Conservation (phyloP, 2,329 filamentous ascomycete species). For the Pseudogymnoascus sp. region DNA sequence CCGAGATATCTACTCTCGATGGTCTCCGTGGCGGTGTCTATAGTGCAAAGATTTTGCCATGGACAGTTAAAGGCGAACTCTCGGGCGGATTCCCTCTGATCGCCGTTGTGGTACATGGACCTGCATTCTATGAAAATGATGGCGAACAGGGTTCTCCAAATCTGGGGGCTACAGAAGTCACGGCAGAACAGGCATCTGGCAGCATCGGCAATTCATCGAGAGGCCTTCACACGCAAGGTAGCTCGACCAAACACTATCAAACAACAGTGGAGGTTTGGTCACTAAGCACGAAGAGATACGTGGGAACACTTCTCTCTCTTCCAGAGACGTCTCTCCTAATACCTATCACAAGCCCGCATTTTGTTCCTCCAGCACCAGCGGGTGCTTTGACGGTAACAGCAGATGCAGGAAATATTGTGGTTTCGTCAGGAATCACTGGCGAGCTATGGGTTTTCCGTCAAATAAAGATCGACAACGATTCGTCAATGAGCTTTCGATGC, state of each 20-base stretch:
- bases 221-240: conserved; percentile 18
- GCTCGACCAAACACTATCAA: conserved; percentile 53
- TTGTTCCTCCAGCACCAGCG: conserved; percentile 60
- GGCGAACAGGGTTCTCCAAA: conserved; percentile 15
- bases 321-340: conserved; percentile 50
- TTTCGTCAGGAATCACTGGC: conserved; percentile 76
- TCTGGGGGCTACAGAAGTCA: conserved; percentile 13
- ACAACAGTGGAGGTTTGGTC: conserved; percentile 88
- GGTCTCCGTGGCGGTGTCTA: conserved; percentile 74
- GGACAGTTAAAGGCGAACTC: conserved; percentile 46
- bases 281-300: conserved; percentile 61
- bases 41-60: conserved; percentile 75
- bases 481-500: conserved; percentile 49
- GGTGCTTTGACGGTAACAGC: conserved; percentile 70
- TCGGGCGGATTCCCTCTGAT: conserved; percentile 61
- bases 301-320: conserved; percentile 68
- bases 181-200: conserved; percentile 13
- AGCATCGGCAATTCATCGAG: conserved; percentile 11
- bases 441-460: conserved; percentile 75
- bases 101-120: conserved; percentile 73
- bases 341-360: conserved; percentile 49
- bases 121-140: conserved; percentile 40
- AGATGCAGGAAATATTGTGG: conserved; percentile 61
- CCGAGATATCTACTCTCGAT: conserved; percentile 62
- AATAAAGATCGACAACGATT: conserved; percentile 36